These are phyloP conservation scores for Colletotrichum eremochloae DNA, from an alignment of 2,329 filamentous ascomycete genomes.

Conservation along the genomic window DNA sequence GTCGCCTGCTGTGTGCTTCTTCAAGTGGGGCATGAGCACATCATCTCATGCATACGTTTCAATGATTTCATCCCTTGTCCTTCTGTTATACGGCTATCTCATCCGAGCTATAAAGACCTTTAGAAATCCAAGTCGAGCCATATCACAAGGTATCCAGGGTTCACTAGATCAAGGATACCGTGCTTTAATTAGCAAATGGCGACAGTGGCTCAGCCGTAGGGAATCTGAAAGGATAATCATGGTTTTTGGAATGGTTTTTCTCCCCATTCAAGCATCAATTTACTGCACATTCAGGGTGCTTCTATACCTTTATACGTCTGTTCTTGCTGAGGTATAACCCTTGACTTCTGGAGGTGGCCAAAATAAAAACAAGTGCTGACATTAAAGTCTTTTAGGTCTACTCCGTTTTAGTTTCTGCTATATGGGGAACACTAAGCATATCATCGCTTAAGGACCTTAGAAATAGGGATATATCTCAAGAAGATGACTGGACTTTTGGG, in stretches of 20 bases:
- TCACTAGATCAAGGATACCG: background rate
- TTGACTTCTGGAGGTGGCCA: background rate
- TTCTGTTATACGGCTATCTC: background rate
- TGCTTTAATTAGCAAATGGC: background rate
- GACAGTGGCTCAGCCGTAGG: background rate
- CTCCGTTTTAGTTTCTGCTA: background rate
- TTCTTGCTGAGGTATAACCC: conserved; percentile 19
- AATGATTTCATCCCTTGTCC: conserved; percentile 5
- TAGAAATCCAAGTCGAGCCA: background rate
- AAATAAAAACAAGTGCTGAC: background rate
- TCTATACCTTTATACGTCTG: conserved; percentile 3
- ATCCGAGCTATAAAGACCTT: conserved; percentile 3
- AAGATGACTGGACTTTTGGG: conserved; percentile 14
- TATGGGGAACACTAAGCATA: conserved; percentile 5
- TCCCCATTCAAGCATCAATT: background rate
- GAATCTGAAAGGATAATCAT: background rate
- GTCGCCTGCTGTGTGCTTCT: conserved; percentile 19
- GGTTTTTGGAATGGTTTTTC: background rate
- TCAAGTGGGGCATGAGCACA: background rate
- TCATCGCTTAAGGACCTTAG: background rate
- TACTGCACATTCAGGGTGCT: background rate
- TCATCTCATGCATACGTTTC: background rate
- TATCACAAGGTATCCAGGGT: background rate
- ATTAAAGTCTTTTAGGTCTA: background rate
- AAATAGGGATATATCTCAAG: rapidly evolving